These are phyloP conservation scores for Acacia acuminata DNA, from an alignment of 306 rosid genomes.

Conservation along the genomic window DNA sequence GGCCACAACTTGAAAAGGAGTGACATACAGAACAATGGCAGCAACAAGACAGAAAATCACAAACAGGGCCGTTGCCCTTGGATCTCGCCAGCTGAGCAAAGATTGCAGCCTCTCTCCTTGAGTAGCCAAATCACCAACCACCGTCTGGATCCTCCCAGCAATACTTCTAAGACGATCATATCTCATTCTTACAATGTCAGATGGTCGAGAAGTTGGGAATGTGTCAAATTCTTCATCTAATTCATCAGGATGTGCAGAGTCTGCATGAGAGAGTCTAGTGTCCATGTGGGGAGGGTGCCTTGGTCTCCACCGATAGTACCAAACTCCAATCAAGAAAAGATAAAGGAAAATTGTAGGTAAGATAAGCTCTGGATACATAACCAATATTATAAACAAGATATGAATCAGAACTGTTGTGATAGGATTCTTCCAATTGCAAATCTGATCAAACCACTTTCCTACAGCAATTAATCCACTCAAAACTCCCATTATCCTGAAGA, in stretches of 20 bases:
- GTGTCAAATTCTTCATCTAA: slow-evolving; percentile 94
- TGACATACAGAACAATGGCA: slow-evolving; percentile 85
- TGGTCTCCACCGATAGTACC: slow-evolving; percentile 99
- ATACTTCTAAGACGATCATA: slow-evolving; percentile 91
- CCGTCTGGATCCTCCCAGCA: slow-evolving; percentile 94
- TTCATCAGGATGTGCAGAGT: slow-evolving; percentile 88
- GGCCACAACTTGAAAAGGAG: slow-evolving; percentile 96
- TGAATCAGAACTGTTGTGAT: slow-evolving; percentile 90
- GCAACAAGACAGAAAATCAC: slow-evolving; percentile 90
- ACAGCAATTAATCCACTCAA: slow-evolving; percentile 91
- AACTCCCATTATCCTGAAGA: slow-evolving; percentile 90
- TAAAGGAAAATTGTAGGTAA: slow-evolving; percentile 93
- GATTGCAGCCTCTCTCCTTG: slow-evolving; percentile 98
- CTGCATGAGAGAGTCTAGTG: slow-evolving; percentile 92
- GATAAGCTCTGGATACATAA: slow-evolving; percentile 96
- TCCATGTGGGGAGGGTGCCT: slow-evolving; percentile 99
- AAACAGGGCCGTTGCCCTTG: slow-evolving; percentile 89
- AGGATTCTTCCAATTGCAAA: slow-evolving; percentile 94
- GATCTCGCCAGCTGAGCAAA: slow-evolving; percentile 97
- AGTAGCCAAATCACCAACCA: slow-evolving; percentile 94
- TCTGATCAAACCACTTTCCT: slow-evolving; percentile 97
- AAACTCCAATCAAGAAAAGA: slow-evolving; percentile 93
- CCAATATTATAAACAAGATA: slow-evolving; percentile 83
- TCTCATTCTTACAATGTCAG: slow-evolving; percentile 88
- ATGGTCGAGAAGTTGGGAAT: slow-evolving; percentile 76